Conservation (phyloP, 2,329 filamentous ascomycete genomes). For the Colletotrichum coccodes region DNA sequence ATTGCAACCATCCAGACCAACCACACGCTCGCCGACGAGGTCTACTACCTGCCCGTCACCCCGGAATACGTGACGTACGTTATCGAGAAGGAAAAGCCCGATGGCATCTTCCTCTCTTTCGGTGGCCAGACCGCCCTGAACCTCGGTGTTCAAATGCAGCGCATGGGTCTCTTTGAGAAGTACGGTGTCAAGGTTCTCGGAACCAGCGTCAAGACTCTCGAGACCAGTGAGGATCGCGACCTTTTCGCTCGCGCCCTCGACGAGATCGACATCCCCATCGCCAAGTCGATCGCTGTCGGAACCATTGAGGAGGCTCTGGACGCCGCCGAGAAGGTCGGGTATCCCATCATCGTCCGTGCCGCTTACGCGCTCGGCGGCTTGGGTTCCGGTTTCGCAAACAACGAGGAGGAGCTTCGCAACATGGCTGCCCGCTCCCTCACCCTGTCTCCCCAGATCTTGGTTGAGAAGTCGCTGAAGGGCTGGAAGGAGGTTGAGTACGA, state of each 20-base stretch:
- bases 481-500: conserved; percentile 99
- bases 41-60: conserved; percentile 98
- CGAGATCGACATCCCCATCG: conserved; percentile 97
- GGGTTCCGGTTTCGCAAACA: conserved; percentile 95
- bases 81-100: conserved; percentile 93
- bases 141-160: conserved; percentile 96
- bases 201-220: conserved; percentile 92
- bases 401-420: conserved; percentile 92
- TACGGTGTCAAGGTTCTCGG: conserved; percentile 96
- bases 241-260: conserved; percentile 95
- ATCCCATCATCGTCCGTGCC: conserved; percentile 97
- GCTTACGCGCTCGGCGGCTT: conserved; percentile 96
- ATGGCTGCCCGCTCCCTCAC: conserved; percentile 93
- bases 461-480: conserved; percentile 98
- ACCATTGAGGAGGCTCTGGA: conserved; percentile 92
- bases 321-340: conserved; percentile 87
- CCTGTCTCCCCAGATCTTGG: conserved; percentile 93
- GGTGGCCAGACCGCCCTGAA: conserved; percentile 98
- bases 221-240: conserved; percentile 95
- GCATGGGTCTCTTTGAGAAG: conserved; percentile 92
- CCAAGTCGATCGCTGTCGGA: conserved; percentile 91
- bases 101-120: conserved; percentile 97
- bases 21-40: conserved; percentile 94
- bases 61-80: conserved; percentile 98
- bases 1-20: conserved; percentile 99